These are phyloP conservation scores for Kwoniella botswanensis DNA, from an alignment of 768 basidiomycete species.

Conservation along the genomic window DNA sequence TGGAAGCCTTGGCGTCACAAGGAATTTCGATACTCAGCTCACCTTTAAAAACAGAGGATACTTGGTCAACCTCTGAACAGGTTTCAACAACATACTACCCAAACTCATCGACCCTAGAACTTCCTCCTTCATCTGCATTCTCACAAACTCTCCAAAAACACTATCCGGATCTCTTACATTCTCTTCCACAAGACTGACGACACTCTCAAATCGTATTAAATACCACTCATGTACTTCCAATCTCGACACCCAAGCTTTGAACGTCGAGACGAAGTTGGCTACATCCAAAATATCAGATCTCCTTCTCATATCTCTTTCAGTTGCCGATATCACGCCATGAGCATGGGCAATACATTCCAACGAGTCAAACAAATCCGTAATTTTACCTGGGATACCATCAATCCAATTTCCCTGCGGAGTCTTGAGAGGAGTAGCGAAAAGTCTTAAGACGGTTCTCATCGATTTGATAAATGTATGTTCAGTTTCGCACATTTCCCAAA, in stretches of 20 bases:
- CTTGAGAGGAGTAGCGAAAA: slow-evolving; percentile 79
- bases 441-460: slow-evolving; percentile 69
- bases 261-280: slow-evolving; percentile 65
- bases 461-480: slow-evolving; percentile 73
- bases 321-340: slow-evolving; percentile 68
- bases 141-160: slow-evolving; percentile 85
- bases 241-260: slow-evolving; percentile 68
- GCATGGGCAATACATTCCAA: slow-evolving; percentile 82
- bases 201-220: slow-evolving; percentile 71
- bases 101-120: slow-evolving; percentile 71
- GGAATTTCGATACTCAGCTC: slow-evolving; percentile 43
- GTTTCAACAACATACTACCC: slow-evolving; percentile 73
- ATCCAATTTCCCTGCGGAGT: slow-evolving; percentile 77
- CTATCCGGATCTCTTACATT: slow-evolving; percentile 63
- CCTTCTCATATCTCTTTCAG: slow-evolving; percentile 62
- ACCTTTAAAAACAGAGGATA: slow-evolving; percentile 79
- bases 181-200: slow-evolving; percentile 64
- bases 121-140: slow-evolving; percentile 63
- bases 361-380: slow-evolving; percentile 81
- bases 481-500: slow-evolving; percentile 71
- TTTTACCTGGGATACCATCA: slow-evolving; percentile 71
- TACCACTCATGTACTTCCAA: slow-evolving; percentile 88
- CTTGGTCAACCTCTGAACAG: slow-evolving; percentile 71
- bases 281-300: slow-evolving; percentile 59
- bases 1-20: neutral